Evolutionary conservation across 2,329 filamentous ascomycete genomes (phyloP), one percentile per base, ranked within the genome.

Genomic region (Curvularia sp.): DNA sequence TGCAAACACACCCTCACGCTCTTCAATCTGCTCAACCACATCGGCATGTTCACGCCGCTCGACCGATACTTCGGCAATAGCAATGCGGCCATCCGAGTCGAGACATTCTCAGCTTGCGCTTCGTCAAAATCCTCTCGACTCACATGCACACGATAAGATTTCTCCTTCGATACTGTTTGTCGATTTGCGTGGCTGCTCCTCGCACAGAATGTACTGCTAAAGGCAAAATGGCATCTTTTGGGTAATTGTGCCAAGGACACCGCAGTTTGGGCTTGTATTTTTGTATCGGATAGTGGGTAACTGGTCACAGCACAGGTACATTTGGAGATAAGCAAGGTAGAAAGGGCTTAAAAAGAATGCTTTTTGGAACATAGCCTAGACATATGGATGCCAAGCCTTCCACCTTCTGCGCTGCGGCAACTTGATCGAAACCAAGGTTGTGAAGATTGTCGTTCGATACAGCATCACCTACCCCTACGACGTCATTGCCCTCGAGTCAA

Each of bases 111-210:
- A 34, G 74, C 70, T 7, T 59, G 72, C 1, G 69, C 75, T 8
- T 74, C 74, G 6, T 60, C 69, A 18, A 79, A 80, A 55, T 63
- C 74, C 47, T 53, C 73, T 13, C 32, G 69, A 19, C 63, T 69
- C 2, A 71, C 74, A 32, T 46, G 72, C 23, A 50, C 74, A 38
- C 67, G 75, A 25, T 71, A 78, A 50, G 73, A 77, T 50, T 72
- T 67, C 55, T 42, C 74, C 34, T 45, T 74, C 55, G 75, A 77
- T 53, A 25, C 64, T 4, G 58, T 78, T 28, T 74, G 72, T 51
- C 47, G 67, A 15, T 54, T 67, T 18, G 67, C 71, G 30, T 76
- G 76, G 62, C 66, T 72, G 62, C 65, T 72, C 15, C 54, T 75
- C 13, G 67, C 74, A 10, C 68, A 69, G 64, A 49, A 55, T 30